Evolutionary conservation across 2,329 filamentous ascomycete genomes (phyloP).

Genomic region (Pyricularia sp.): DNA sequence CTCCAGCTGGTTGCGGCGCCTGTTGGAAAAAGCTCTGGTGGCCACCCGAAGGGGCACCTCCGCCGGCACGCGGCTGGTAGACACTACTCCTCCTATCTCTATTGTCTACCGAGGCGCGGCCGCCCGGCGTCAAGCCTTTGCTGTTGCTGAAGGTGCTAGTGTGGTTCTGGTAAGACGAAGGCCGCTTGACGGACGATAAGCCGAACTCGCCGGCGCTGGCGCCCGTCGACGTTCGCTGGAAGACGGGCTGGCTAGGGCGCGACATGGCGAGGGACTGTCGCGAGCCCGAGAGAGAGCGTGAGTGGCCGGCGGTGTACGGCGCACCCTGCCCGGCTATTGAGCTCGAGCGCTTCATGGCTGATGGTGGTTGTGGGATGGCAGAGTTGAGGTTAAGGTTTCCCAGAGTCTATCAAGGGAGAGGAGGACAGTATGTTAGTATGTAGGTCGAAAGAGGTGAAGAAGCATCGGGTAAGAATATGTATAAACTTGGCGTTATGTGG

Average conservation of each 20-base stretch:
- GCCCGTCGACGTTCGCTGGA: conserved; percentile 73
- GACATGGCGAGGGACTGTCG: conserved; percentile 75
- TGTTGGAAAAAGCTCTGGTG: conserved; percentile 95
- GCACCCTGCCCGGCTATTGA: conserved; percentile 55
- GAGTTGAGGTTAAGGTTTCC: conserved; percentile 73
- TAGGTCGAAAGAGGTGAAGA: no score
- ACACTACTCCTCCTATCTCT: conserved; percentile 67
- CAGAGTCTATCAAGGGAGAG: conserved; percentile 50
- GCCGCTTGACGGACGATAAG: conserved; percentile 71
- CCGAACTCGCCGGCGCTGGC: conserved; percentile 62
- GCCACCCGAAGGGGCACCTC: conserved; percentile 31
- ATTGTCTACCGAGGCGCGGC: conserved; percentile 35
- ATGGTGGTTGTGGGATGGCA: conserved; percentile 78
- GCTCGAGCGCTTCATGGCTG: conserved; percentile 85
- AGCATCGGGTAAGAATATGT: background rate
- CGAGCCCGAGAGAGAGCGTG: conserved; percentile 69
- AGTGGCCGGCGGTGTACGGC: conserved; percentile 58
- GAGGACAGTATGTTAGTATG: background rate
- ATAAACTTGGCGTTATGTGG: background rate
- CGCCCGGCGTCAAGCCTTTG: conserved; percentile 56
- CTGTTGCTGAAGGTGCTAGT: conserved; percentile 35
- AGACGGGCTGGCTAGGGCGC: conserved; percentile 75
- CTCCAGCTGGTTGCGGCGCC: conserved; percentile 65
- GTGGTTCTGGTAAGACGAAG: conserved; percentile 55
- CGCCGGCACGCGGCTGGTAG: conserved; percentile 52